Conservation (phyloP, 2,329 filamentous ascomycete species). For the Talaromyces sp. region DNA sequence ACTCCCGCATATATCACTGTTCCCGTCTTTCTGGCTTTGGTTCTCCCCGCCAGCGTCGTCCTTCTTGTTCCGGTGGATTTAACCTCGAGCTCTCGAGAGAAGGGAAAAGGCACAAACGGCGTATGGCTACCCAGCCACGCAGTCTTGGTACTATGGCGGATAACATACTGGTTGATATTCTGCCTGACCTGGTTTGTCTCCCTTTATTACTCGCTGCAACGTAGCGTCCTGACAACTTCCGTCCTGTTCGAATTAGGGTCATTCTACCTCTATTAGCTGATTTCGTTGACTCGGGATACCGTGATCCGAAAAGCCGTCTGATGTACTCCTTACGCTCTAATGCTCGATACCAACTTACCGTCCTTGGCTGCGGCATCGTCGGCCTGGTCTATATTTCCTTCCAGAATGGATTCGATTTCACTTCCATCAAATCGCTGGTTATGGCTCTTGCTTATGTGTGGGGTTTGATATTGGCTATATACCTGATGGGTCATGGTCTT, state of each 20-base stretch:
- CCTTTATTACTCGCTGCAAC: neutral
- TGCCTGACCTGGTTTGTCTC: constrained; percentile 75
- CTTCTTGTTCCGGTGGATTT: constrained; percentile 94
- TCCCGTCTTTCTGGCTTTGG: constrained; percentile 93
- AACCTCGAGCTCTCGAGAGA: constrained; percentile 69
- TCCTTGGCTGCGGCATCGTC: constrained; percentile 65
- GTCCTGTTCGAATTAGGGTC: constrained; percentile 53
- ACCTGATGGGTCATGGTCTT: constrained; percentile 94
- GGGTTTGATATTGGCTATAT: constrained; percentile 87
- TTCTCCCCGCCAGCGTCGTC: constrained; percentile 84
- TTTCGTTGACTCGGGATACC: constrained; percentile 90
- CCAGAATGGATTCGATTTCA: constrained; percentile 67
- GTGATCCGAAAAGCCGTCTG: constrained; percentile 75
- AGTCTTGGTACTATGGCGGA: constrained; percentile 84
- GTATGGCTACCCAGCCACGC: constrained; percentile 81
- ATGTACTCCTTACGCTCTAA: constrained; percentile 83
- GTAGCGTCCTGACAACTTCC: neutral
- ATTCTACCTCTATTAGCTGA: constrained; percentile 91
- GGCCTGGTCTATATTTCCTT: constrained; percentile 81
- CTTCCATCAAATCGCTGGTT: constrained; percentile 73
- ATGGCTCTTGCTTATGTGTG: constrained; percentile 96
- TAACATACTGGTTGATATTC: constrained; percentile 97
- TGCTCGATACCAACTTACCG: constrained; percentile 79
- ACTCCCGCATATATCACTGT: constrained; percentile 87
- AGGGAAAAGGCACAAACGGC: constrained; percentile 68